A percentile compares a stretch with the other conserved stretches of the same genome.
phyloP scores from a whole-genome alignment of 768 basidiomycete species.

The Sporobolomyces phaffii region DNA sequence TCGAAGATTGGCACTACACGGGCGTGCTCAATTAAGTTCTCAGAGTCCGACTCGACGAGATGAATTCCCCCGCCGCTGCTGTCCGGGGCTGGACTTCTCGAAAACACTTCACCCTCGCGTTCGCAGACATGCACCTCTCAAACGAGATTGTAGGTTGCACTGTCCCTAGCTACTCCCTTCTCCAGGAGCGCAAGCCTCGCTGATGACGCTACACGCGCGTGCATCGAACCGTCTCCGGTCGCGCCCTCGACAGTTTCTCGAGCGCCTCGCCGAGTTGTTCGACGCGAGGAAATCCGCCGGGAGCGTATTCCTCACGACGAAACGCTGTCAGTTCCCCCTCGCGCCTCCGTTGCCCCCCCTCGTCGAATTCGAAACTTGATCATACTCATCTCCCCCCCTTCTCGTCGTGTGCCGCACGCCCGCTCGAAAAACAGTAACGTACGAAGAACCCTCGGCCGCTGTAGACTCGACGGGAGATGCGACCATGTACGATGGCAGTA shows the following conservation, averaged over 20 bases:
- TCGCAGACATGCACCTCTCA: neutral
- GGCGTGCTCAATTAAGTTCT: too few species aligned
- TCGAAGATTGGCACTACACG: too few species aligned
- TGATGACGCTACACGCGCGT: neutral
- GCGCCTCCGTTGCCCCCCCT: neutral
- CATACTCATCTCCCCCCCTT: too few species aligned
- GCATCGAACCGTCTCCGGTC: neutral
- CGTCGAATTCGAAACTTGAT: too few species aligned
- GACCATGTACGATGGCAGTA: neutral
- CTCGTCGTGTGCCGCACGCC: neutral
- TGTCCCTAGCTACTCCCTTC: too few species aligned
- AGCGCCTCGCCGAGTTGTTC: conserved; percentile 21
- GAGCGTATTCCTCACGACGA: conserved; percentile 35
- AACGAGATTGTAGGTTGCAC: neutral
- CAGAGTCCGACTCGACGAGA: too few species aligned
- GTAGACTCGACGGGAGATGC: too few species aligned
- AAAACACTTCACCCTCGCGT: neutral
- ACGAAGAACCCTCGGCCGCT: too few species aligned
- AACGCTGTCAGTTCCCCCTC: conserved; percentile 23
- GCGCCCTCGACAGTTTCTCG: conserved; percentile 36
- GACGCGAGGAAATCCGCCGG: conserved; percentile 6
- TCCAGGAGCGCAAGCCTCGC: neutral
- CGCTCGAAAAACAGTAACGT: conserved; percentile 9
- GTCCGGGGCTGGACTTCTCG: neutral
- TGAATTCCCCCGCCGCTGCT: neutral